A percentile compares a stretch with the other conserved stretches of the same genome.
Conservation (phyloP, 2,329 filamentous ascomycete species). For the Xylaria sp. region DNA sequence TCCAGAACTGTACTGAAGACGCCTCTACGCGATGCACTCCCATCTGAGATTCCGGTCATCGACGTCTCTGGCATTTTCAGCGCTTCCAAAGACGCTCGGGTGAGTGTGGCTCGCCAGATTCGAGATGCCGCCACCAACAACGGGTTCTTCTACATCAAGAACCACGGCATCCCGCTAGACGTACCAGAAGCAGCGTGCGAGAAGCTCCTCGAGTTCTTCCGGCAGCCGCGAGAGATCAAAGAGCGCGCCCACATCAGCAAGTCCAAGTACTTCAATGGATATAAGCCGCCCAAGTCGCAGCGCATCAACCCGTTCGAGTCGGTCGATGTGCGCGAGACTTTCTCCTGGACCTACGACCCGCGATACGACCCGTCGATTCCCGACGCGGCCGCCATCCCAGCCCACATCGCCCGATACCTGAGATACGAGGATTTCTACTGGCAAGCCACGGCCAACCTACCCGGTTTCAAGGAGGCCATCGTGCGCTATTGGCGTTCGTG, state of each 20-base stretch:
- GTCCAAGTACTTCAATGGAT: conserved; percentile 53
- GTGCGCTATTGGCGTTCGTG: conserved; percentile 51
- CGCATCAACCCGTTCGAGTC: conserved; percentile 41
- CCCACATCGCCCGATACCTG: conserved; percentile 35
- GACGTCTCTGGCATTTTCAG: conserved; percentile 56
- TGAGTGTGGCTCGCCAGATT: conserved; percentile 53
- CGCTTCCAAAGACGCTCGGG: conserved; percentile 48
- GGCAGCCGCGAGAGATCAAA: conserved; percentile 41
- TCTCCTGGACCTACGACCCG: conserved; percentile 51
- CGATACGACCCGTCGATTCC: conserved; percentile 43
- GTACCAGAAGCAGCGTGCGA: conserved; percentile 47
- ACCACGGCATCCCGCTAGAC: conserved; percentile 45
- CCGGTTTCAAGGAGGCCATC: conserved; percentile 50
- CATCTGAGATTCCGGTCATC: conserved; percentile 54
- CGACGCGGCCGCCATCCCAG: conserved; percentile 45
- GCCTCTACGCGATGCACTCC: conserved; percentile 41
- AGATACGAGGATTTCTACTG: conserved; percentile 43
- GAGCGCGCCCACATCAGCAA: conserved; percentile 48
- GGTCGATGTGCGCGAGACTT: conserved; percentile 49
- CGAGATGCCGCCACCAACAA: conserved; percentile 53
- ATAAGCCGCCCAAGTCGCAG: conserved; percentile 49
- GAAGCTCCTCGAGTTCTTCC: conserved; percentile 41
- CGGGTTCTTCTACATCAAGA: conserved; percentile 57
- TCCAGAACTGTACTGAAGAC: conserved; percentile 38
- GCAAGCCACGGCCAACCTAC: conserved; percentile 45